Conservation (phyloP, 2,329 filamentous ascomycete genomes). For the Coniochaeta sp. region DNA sequence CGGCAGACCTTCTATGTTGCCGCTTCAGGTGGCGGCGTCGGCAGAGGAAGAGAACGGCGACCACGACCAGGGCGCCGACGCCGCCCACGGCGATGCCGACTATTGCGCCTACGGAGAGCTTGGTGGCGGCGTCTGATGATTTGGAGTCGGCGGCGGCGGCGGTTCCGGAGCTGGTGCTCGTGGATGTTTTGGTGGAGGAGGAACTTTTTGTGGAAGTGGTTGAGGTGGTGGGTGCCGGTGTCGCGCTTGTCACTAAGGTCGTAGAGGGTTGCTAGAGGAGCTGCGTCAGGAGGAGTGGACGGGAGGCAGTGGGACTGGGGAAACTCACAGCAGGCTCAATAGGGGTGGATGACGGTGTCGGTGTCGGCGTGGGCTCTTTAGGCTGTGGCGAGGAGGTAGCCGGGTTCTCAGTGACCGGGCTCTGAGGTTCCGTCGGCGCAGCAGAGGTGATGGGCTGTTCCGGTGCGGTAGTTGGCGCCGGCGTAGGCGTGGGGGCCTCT, state of each 20-base stretch:
- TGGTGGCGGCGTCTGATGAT: not conserved
- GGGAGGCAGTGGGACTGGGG: not conserved
- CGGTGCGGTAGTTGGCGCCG: not conserved
- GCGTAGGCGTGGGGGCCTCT: not conserved
- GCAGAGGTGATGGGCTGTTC: not conserved
- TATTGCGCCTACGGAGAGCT: conserved; percentile 34
- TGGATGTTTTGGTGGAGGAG: not conserved
- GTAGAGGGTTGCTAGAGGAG: not conserved
- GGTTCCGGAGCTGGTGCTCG: not conserved
- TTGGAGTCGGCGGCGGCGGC: not conserved
- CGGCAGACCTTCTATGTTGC: conserved; percentile 13
- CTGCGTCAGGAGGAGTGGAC: too few species aligned
- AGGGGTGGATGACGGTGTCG: not conserved
- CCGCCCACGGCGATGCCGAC: conserved; percentile 43
- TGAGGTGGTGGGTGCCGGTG: not conserved
- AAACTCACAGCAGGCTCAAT: not conserved
- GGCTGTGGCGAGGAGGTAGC: too few species aligned
- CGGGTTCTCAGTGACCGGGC: not conserved
- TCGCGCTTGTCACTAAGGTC: not conserved
- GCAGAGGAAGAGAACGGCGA: conserved; percentile 32
- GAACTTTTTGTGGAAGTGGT: not conserved
- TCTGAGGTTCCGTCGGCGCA: not conserved
- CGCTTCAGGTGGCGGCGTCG: conserved; percentile 20
- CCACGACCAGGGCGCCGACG: conserved; percentile 32
- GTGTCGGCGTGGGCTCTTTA: too few species aligned